Base-by-base conservation (phyloP, 108 stramenopile species). In the Chaetoceros muelleri region DNA sequence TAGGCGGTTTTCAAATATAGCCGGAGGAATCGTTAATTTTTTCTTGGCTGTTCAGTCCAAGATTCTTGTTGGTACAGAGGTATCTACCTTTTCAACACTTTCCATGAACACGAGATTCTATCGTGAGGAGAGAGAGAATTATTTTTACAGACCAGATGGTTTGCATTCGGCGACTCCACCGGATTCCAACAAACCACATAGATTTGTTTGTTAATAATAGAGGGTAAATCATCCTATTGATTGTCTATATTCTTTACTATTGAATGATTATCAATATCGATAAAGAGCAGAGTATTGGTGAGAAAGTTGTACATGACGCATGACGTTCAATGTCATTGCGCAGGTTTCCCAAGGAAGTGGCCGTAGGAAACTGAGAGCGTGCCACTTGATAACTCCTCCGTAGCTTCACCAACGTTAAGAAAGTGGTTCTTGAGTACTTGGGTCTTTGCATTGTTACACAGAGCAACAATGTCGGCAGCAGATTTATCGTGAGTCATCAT, bases 381-480 rank as follows among this genome's bases (percentile, higher is more conserved):
- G n/a, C n/a, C n/a, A n/a, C n/a, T n/a, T n/a, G n/a, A n/a, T n/a
- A n/a, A n/a, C n/a, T n/a, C n/a, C n/a, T n/a, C n/a, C n/a, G 20
- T 10, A 51, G 8, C 49, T 16, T 19, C n/a, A 51, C 13, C 18
- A 51, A 19, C 13, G 49, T 20, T 51, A 8, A 10, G 8, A 10
- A 51, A 10, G 16, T 5, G 2, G 55, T 34, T 21, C 1, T 28
- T 24, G 28, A 72, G 60, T 24, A 63, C 60, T 46, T 57, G 68
- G 60, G 78, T 73, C 46, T 75, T 67, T 48, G 82, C 72, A 53
- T 81, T 78, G 53, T 79, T 66, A 44, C 81, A 82, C 29, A 80
- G 65, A 26, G 77, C 75, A 61, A 87, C 66, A 16, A 80, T 60
- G 40, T 71, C 75, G 29, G 80, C 73, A 8, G 78, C 85, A 27